A percentile compares a stretch with the other conserved stretches of the same genome.
Conservation (phyloP, 768 basidiomycete genomes). For the Tulasnella calospora region DNA sequence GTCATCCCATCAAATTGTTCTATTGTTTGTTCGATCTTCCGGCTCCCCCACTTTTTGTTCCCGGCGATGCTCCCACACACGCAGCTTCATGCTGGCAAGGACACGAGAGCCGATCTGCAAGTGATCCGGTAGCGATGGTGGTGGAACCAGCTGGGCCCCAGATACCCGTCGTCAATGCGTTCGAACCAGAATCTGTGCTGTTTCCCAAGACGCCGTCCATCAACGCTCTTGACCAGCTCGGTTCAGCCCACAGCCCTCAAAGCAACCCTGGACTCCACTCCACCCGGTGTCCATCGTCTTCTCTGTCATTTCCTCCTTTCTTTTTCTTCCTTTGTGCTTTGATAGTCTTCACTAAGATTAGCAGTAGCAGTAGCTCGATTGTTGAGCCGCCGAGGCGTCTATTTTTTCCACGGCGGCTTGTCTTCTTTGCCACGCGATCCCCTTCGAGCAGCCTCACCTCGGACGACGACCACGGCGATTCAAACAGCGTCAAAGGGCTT, state of each 20-base stretch:
- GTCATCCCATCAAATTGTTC: background rate
- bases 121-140: too few species aligned
- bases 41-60: background rate
- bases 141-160: too few species aligned
- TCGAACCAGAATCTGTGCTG: background rate
- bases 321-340: background rate
- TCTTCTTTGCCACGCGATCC: background rate
- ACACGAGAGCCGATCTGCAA: background rate
- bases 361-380: background rate
- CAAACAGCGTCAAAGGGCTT: background rate
- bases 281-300: background rate
- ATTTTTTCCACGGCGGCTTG: background rate
- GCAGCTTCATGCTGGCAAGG: background rate
- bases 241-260: constrained; percentile 5
- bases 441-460: background rate
- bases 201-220: background rate
- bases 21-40: background rate
- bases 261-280: constrained; percentile 3
- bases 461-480: background rate
- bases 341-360: background rate
- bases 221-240: background rate
- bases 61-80: constrained; percentile 5
- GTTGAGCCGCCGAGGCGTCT: background rate
- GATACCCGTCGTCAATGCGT: background rate
- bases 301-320: background rate